Conservation (phyloP, 805 yeast genomes). For the Zygotorulaspora florentina region DNA sequence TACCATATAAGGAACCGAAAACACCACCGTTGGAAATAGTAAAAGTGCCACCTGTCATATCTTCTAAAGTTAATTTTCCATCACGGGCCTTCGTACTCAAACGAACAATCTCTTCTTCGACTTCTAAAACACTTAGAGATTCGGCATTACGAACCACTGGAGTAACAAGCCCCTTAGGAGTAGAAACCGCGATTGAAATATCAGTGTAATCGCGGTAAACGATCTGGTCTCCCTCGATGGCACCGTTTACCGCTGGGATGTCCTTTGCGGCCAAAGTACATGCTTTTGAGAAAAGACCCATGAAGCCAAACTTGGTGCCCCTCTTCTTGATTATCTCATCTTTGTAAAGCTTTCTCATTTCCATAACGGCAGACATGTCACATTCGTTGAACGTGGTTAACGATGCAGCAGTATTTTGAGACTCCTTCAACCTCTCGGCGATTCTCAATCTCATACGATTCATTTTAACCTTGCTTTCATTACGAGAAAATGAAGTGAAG, state of each 20-base stretch:
- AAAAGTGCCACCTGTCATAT: slow-evolving; percentile 99
- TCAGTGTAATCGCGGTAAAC: slow-evolving; percentile 96
- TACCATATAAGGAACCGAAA: slow-evolving; percentile 95
- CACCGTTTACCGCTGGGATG: slow-evolving; percentile 91
- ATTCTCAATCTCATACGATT: slow-evolving; percentile 99
- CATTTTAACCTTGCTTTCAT: slow-evolving; percentile 92
- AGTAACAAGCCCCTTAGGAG: slow-evolving; percentile 98
- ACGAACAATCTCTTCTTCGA: slow-evolving; percentile 77
- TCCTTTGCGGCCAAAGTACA: slow-evolving; percentile 89
- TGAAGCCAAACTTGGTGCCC: slow-evolving; percentile 94
- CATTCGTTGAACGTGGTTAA: slow-evolving; percentile 97
- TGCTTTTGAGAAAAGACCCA: slow-evolving; percentile 98
- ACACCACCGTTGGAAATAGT: slow-evolving; percentile 99
- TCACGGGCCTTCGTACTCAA: slow-evolving; percentile 94
- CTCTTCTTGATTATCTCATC: slow-evolving; percentile 93
- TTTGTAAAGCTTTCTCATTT: slow-evolving; percentile 93
- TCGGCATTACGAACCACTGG: slow-evolving; percentile 98
- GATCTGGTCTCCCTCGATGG: slow-evolving; percentile 90
- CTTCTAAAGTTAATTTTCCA: slow-evolving; percentile 92
- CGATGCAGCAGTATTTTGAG: slow-evolving; percentile 98
- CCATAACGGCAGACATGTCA: slow-evolving; percentile 88
- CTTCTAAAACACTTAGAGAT: slow-evolving; percentile 78
- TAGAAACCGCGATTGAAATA: slow-evolving; percentile 94
- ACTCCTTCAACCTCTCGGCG: slow-evolving; percentile 98
- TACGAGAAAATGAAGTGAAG: slow-evolving; percentile 62